Evolutionary conservation across 2,329 filamentous ascomycete species (phyloP).

Genomic region (Trichophyton rubrum): DNA sequence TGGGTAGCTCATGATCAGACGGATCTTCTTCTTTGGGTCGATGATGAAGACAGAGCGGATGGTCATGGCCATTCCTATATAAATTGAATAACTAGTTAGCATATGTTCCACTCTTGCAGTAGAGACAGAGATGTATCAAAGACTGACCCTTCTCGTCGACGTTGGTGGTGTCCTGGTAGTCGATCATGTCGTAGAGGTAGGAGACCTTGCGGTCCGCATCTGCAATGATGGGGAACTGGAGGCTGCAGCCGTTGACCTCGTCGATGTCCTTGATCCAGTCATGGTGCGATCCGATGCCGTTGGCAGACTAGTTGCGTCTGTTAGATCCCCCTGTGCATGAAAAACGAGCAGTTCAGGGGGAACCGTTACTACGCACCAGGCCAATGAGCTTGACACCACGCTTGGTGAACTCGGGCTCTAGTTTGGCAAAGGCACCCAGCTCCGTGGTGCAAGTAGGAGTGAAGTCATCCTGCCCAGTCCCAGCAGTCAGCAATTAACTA

Average conservation of each 20-base stretch:
- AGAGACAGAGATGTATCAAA: background rate
- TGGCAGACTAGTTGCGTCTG: constrained; percentile 44
- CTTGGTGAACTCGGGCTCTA: constrained; percentile 77
- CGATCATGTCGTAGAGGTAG: constrained; percentile 69
- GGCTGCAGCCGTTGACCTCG: constrained; percentile 58
- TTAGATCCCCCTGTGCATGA: background rate
- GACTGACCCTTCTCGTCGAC: constrained; percentile 57
- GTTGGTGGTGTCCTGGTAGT: constrained; percentile 70
- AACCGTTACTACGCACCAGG: constrained; percentile 40
- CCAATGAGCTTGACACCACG: constrained; percentile 85
- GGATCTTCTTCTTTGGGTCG: constrained; percentile 86
- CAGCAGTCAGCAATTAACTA: constrained; percentile 1
- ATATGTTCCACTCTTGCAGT: background rate
- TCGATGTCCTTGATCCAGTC: constrained; percentile 85
- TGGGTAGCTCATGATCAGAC: constrained; percentile 83
- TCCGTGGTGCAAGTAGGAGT: constrained; percentile 94
- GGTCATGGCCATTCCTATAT: constrained; percentile 60
- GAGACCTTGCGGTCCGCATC: constrained; percentile 69
- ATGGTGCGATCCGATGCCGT: constrained; percentile 70
- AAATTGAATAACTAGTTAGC: background rate
- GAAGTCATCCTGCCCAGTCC: constrained; percentile 48
- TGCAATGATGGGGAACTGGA: constrained; percentile 68
- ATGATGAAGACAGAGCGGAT: constrained; percentile 93
- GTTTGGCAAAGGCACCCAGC: constrained; percentile 81
- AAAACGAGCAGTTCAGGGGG: too few species aligned